Percentiles rank a stretch among this genome's conserved stretches.
Evolutionary conservation across 2,329 filamentous ascomycete species (phyloP).

Genomic region (Colletotrichum graminicola): DNA sequence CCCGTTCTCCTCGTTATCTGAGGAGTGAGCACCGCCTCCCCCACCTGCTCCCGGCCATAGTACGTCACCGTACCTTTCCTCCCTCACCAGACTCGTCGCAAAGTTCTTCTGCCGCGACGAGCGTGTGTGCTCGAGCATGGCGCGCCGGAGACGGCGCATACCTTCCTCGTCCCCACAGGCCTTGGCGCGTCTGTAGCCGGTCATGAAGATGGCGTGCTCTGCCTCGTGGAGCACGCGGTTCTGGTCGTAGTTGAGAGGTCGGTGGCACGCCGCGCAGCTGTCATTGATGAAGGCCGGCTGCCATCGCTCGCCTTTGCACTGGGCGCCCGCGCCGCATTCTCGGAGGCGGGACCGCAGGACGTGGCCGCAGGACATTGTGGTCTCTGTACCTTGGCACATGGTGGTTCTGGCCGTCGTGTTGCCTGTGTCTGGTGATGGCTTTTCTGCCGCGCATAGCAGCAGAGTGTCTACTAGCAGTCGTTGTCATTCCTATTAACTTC

Average conservation of each 20-base stretch:
- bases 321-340: constrained; percentile 32
- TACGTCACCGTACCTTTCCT: constrained; percentile 17
- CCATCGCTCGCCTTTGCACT: constrained; percentile 22
- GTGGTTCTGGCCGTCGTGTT: not conserved
- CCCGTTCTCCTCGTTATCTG: not conserved
- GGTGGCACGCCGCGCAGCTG: constrained; percentile 55
- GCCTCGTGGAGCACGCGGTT: constrained; percentile 48
- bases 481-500: not conserved
- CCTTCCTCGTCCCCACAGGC: constrained; percentile 42
- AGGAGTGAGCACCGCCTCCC: not conserved
- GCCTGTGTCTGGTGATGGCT: not conserved
- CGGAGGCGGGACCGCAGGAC: constrained; percentile 41
- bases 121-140: constrained; percentile 41
- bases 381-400: constrained; percentile 47
- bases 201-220: constrained; percentile 47
- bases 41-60: constrained; percentile 12
- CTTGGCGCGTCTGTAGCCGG: constrained; percentile 46
- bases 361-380: constrained; percentile 47
- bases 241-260: constrained; percentile 44
- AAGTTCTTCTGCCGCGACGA: constrained; percentile 32
- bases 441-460: no score
- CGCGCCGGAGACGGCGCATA: constrained; percentile 45
- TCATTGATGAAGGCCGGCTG: constrained; percentile 48
- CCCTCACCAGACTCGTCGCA: constrained; percentile 23
- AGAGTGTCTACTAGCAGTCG: not conserved